Conservation (phyloP, 768 basidiomycete genomes). For the Macrolepiota dolichaula region DNA sequence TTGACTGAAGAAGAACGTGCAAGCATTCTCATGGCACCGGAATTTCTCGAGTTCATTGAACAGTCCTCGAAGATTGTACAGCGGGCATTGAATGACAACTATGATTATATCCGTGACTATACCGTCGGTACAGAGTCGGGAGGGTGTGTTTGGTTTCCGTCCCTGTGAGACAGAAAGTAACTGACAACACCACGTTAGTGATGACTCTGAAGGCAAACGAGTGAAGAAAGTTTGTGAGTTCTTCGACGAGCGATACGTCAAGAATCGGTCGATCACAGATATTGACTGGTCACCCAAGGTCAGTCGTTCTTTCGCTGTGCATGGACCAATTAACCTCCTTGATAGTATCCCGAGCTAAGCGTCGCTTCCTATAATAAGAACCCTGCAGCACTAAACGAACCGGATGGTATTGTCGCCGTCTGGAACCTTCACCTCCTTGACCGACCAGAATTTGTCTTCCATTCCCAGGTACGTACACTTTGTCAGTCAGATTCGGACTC, state of each 20-base stretch:
- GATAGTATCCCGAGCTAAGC: slow-evolving; percentile 90
- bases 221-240: slow-evolving; percentile 96
- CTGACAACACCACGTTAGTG: slow-evolving; percentile 39
- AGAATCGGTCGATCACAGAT: slow-evolving; percentile 93
- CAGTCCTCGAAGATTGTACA: slow-evolving; percentile 94
- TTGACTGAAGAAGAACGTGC: slow-evolving; percentile 83
- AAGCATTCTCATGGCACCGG: slow-evolving; percentile 80
- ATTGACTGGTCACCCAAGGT: slow-evolving; percentile 99
- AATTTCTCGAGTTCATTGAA: slow-evolving; percentile 93
- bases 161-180: background rate
- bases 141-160: slow-evolving; percentile 46
- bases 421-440: slow-evolving; percentile 97
- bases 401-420: slow-evolving; percentile 94
- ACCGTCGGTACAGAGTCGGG: slow-evolving; percentile 84
- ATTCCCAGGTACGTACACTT: slow-evolving; percentile 78
- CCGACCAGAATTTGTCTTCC: slow-evolving; percentile 96
- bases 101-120: slow-evolving; percentile 97
- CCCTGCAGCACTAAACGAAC: slow-evolving; percentile 87
- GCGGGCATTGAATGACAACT: slow-evolving; percentile 89
- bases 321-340: background rate
- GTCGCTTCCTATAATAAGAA: slow-evolving; percentile 99
- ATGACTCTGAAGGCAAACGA: slow-evolving; percentile 85
- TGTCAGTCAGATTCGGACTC: background rate
- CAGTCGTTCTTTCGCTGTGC: slow-evolving; percentile 5
- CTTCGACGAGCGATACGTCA: slow-evolving; percentile 85